Evolutionary conservation across 2,329 filamentous ascomycete genomes (phyloP), one percentile per base, ranked within the genome.

Genomic region (Talaromyces funiculosus): DNA sequence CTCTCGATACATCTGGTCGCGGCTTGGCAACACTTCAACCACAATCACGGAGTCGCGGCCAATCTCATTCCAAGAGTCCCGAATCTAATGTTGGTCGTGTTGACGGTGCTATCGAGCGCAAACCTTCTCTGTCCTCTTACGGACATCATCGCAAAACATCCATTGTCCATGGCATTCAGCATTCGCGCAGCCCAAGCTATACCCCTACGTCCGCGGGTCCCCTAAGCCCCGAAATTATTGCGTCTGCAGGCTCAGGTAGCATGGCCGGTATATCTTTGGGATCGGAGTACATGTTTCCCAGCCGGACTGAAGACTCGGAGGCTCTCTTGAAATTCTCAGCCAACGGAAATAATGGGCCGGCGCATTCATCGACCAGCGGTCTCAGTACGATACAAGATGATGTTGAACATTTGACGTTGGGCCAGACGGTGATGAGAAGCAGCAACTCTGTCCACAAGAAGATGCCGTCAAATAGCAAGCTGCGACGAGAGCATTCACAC

Each of bases 81-180:
- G 75, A 77, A 61, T 68, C 75, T 6, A 67, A 68, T 42, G 61
- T 69, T 56, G 67, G 62, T 51, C 73, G 75, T 26, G 71, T 74
- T 33, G 68, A 66, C 40, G 63, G 68, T 64, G 71, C 68, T 64
- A 65, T 77, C 61, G 76, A 79, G 67, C 70, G 75, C 63, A 69
- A 73, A 57, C 74, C 76, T 37, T 78, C 75, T 6, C 42, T 62
- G n/a, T 76, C 75, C 62, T 82, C 81, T 16, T 88, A 97, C 80
- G 90, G 90, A 62, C 92, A 99, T 74, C 92, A 97, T 77, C 88
- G 94, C 59, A 92, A 99, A 78, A 96, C 93, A 0, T 97, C 93
- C 53, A 97, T 97, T 68, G 92, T 97, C 61, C 90, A 97, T 85
- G 93, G 94, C 59, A 75, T 96, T 67, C 92, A 96, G 74, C 94